phyloP scores from a whole-genome alignment of 2,329 filamentous ascomycete species.

The Ascochyta viciae-villosae region DNA sequence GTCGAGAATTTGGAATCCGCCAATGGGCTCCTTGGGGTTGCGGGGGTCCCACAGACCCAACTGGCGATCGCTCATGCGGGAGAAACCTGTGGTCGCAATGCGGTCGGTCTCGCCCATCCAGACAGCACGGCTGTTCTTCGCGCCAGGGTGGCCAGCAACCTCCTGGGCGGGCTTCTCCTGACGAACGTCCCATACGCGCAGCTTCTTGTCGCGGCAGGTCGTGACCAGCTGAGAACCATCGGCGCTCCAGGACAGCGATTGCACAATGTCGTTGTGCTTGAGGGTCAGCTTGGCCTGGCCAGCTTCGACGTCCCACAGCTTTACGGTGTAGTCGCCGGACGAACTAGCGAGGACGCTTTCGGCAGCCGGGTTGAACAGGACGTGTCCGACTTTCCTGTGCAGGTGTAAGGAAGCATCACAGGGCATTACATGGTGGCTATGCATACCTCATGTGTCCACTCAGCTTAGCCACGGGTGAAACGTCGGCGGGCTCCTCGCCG shows the following conservation, averaged over 20 bases:
- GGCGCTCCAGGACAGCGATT: constrained; percentile 95
- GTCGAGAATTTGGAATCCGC: constrained; percentile 88
- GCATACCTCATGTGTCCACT: constrained; percentile 81
- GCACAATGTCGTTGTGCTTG: constrained; percentile 89
- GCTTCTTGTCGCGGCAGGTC: constrained; percentile 96
- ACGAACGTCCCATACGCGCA: constrained; percentile 95
- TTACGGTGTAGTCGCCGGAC: constrained; percentile 93
- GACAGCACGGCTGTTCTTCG: constrained; percentile 95
- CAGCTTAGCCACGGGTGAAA: constrained; percentile 81
- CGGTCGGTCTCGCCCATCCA: constrained; percentile 98
- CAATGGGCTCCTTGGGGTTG: constrained; percentile 78
- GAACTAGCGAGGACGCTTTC: constrained; percentile 95
- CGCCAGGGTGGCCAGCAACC: constrained; percentile 82
- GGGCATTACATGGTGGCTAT: neutral
- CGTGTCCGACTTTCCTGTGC: constrained; percentile 91
- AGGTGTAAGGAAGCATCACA: constrained; percentile 22
- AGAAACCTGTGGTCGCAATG: constrained; percentile 96
- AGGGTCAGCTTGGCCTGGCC: constrained; percentile 77
- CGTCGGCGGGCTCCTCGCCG: constrained; percentile 80
- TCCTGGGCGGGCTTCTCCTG: constrained; percentile 90
- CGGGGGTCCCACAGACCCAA: constrained; percentile 95
- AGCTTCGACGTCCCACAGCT: constrained; percentile 91
- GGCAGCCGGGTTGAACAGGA: constrained; percentile 95
- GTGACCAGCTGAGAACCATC: constrained; percentile 86
- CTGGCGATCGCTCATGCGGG: constrained; percentile 96